phyloP scores from a whole-genome alignment of 257 asterid species.

The Lycium ferocissimum region DNA sequence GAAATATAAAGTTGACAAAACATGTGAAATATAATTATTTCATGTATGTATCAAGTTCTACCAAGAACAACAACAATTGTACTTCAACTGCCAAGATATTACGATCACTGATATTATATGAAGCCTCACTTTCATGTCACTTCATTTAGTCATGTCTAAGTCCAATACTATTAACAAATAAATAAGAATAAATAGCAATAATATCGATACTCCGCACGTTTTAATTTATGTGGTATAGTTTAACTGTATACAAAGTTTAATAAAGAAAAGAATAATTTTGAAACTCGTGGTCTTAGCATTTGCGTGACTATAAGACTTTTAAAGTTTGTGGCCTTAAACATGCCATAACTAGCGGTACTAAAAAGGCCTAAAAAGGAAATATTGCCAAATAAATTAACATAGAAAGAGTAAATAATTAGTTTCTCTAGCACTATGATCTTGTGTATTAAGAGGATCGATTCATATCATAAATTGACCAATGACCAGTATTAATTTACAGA shows the following conservation, averaged over 20 bases:
- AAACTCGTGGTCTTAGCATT: not conserved
- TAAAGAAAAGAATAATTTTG: not conserved
- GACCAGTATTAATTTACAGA: not conserved
- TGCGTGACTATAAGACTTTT: not conserved
- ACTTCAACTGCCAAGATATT: not conserved
- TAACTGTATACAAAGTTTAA: not conserved
- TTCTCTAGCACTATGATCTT: too few relatives aligned
- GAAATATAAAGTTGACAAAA: not conserved
- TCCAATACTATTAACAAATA: not conserved
- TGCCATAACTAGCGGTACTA: not conserved
- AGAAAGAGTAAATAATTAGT: too few relatives aligned
- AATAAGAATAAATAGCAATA: not conserved
- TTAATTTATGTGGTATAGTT: not conserved
- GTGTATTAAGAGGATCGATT: too few relatives aligned
- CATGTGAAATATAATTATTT: not conserved
- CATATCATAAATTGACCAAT: too few relatives aligned
- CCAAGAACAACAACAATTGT: not conserved
- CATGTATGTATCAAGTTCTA: not conserved
- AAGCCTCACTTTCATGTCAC: not conserved
- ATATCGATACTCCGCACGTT: not conserved
- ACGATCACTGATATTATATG: not conserved
- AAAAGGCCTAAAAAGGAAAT: too few relatives aligned
- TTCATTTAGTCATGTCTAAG: not conserved
- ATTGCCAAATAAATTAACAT: too few relatives aligned
- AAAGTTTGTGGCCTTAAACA: not conserved